These are phyloP conservation scores for Thelonectria rubi DNA, from an alignment of 2,329 filamentous ascomycete species.

Conservation along the genomic window DNA sequence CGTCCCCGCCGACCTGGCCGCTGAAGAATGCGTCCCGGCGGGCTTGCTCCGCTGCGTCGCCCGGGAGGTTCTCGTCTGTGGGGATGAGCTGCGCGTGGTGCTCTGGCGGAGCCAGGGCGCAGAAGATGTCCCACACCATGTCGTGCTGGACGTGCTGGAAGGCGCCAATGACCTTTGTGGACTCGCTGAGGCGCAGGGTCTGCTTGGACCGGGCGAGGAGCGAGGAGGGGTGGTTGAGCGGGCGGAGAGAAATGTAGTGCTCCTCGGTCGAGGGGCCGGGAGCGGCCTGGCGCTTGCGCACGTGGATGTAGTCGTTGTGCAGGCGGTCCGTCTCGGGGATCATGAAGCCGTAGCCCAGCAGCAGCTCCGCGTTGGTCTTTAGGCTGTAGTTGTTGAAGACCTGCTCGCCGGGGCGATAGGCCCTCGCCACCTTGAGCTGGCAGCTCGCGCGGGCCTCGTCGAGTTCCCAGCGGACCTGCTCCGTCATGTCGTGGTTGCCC, in stretches of 20 bases:
- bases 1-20: constrained; percentile 43
- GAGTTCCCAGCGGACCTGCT: constrained; percentile 67
- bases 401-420: constrained; percentile 62
- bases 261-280: constrained; percentile 46
- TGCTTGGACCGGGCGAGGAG: constrained; percentile 55
- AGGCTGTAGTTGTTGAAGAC: constrained; percentile 77
- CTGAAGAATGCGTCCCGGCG: constrained; percentile 44
- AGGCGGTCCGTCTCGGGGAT: constrained; percentile 57
- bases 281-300: constrained; percentile 54
- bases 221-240: constrained; percentile 58
- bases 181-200: constrained; percentile 42
- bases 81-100: constrained; percentile 43
- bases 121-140: constrained; percentile 61
- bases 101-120: constrained; percentile 49
- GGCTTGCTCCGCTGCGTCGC: constrained; percentile 42
- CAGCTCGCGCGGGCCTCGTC: constrained; percentile 52
- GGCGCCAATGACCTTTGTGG: constrained; percentile 45
- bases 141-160: constrained; percentile 63
- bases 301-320: constrained; percentile 69
- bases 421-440: constrained; percentile 52
- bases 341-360: constrained; percentile 71
- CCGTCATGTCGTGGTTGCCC: constrained; percentile 73
- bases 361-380: constrained; percentile 77
- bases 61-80: constrained; percentile 26
- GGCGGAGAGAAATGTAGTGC: constrained; percentile 63